Conservation (phyloP, 2,329 filamentous ascomycete species). For the Cylindrodendrum hubeiense region DNA sequence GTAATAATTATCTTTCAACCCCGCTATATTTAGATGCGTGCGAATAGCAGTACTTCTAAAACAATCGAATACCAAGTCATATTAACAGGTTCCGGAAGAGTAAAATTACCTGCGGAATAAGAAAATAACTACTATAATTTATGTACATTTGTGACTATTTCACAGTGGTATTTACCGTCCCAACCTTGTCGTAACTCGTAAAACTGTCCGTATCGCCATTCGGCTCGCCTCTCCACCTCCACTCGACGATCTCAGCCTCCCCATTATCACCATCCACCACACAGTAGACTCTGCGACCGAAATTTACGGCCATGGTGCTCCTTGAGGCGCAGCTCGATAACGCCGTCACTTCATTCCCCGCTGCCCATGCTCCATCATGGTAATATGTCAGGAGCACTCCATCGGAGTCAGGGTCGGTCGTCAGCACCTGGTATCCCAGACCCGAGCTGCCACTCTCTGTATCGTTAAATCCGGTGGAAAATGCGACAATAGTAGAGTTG, state of each 20-base stretch:
- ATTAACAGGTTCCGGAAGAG: background rate
- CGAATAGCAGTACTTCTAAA: no score
- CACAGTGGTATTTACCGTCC: no score
- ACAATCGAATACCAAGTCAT: background rate
- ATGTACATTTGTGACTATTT: no score
- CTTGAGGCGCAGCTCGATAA: background rate
- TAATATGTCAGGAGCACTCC: conserved; percentile 15
- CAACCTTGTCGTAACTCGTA: conserved; percentile 1
- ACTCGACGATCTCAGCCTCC: conserved; percentile 1
- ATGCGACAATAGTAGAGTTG: conserved; percentile 4
- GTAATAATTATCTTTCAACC: no score
- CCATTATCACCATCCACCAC: conserved; percentile 4
- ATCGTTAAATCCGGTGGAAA: conserved; percentile 13
- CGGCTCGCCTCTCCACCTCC: conserved; percentile 4
- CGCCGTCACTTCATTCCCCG: conserved; percentile 5
- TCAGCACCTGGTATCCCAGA: conserved; percentile 13
- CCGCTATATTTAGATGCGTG: no score
- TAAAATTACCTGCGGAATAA: background rate
- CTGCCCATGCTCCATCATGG: conserved; percentile 4
- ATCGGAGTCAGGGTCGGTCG: background rate
- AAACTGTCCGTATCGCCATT: background rate
- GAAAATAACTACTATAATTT: background rate
- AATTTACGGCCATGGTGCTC: conserved; percentile 4
- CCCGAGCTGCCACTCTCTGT: background rate
- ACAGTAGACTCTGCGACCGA: conserved; percentile 8